Percentiles rank a stretch among this genome's conserved stretches.
Conservation (phyloP, 1,284 basidiomycete genomes). For the Cystobasidium pallidum region DNA sequence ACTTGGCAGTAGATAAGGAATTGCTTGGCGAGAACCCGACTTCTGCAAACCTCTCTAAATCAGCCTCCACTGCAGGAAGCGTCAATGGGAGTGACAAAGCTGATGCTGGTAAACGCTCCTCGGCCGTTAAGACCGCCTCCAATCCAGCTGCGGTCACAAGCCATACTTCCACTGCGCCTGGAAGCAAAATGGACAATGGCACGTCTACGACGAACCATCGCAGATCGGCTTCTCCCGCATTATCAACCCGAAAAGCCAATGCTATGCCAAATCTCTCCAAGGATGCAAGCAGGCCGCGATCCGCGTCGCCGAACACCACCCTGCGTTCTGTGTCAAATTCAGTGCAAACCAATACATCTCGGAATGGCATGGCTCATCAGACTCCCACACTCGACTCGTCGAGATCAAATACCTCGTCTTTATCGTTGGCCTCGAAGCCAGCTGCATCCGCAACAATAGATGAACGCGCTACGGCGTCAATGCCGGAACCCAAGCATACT, state of each 20-base stretch:
- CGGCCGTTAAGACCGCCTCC: not conserved
- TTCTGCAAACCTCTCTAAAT: not conserved
- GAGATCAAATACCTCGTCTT: not conserved
- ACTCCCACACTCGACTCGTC: slow-evolving; percentile 17
- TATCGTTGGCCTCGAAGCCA: not conserved
- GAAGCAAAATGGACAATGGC: not conserved
- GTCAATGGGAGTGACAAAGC: not conserved
- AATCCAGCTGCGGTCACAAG: slow-evolving; percentile 1
- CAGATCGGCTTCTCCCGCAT: slow-evolving; percentile 17
- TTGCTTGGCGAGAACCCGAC: not conserved
- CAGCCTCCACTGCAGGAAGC: slow-evolving; percentile 2
- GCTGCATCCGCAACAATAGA: not conserved
- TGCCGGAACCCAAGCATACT: slow-evolving; percentile 21
- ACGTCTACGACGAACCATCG: not conserved
- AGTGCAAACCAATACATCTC: slow-evolving; percentile 14
- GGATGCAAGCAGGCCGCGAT: slow-evolving; percentile 33
- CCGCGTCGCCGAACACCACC: slow-evolving; percentile 26
- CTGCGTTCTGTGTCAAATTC: slow-evolving; percentile 12
- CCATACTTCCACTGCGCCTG: not conserved
- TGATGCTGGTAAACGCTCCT: not conserved
- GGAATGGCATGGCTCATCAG: not conserved
- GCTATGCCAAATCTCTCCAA: slow-evolving; percentile 7
- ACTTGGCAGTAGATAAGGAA: not conserved
- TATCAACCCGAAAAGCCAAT: slow-evolving; percentile 6
- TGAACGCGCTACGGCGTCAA: not conserved